Evolutionary conservation across 179 eudicot genomes (phyloP), one percentile per base, ranked within the genome.

Genomic region (Actinidia chinensis): DNA sequence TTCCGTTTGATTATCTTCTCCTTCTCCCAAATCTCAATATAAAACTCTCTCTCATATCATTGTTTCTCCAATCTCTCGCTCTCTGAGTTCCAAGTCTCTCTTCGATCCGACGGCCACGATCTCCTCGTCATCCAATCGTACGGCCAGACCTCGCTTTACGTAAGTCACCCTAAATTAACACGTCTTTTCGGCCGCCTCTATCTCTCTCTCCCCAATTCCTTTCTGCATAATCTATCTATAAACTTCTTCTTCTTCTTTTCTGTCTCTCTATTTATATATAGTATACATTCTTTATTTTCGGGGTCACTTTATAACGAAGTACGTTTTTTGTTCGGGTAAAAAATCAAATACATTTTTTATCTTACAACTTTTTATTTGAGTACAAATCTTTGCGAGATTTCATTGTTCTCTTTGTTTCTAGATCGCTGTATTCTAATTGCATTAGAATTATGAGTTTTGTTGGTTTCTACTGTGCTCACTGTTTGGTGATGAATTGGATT

Each of bases 61-160:
- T 76, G 64, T 25, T 14, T 8, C 1, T 10, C 4, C 20, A 74
- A 47, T 63, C 75, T 73, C 72, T 48, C 73, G 10, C 71, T 44
- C n/a, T 22, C 1, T 52, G 74, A n/a, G 42, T 48, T 50, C 74
- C 14, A 20, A n/a, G 4, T 50, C 58, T 48, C 71, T 73, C 66
- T 22, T 23, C 67, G 80, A 71, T 81, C 80, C 48, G 66, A 81
- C 80, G 80, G 80, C 47, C 67, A 14, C 71, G 71, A 75, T 75
- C 75, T 69, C 58, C 75, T 76, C 77, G 51, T 76, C 80, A 43
- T 28, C 71, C 23, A 14, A 81, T 81, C 83, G 48, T 52, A 63
- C 73, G 76, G 68, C 76, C 42, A 56, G 47, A 74, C 52, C 6
- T 56, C 59, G 13, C 50, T 33, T 58, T 54, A 65, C 77, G 82